A percentile compares a stretch with the other conserved stretches of the same genome.
Evolutionary conservation across 306 rosid species (phyloP).

Genomic region (Quercus berberidifolia): DNA sequence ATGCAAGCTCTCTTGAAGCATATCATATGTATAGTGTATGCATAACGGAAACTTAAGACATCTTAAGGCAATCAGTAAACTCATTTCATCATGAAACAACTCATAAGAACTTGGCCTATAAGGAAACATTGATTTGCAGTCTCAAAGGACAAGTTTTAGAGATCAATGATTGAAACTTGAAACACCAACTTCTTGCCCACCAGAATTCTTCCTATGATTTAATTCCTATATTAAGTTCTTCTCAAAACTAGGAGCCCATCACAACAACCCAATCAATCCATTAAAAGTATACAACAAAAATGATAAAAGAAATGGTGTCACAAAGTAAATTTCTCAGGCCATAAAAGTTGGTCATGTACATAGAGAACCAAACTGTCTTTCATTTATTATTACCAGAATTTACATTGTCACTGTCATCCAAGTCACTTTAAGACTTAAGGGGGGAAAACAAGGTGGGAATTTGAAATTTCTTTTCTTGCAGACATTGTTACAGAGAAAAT

Average conservation of each 20-base stretch:
- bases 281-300: background rate
- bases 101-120: background rate
- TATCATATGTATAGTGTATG: background rate
- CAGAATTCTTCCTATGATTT: background rate
- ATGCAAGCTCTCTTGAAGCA: background rate
- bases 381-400: conserved; percentile 8
- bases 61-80: background rate
- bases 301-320: background rate
- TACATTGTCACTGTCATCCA: background rate
- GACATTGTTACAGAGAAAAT: background rate
- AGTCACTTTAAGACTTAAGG: background rate
- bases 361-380: background rate
- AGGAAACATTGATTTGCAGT: background rate
- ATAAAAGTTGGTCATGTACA: background rate
- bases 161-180: background rate
- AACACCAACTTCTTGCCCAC: background rate
- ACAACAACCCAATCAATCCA: background rate
- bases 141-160: background rate
- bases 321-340: background rate
- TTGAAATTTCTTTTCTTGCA: background rate
- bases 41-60: background rate
- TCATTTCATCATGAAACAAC: background rate
- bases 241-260: background rate
- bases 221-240: background rate
- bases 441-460: background rate